Evolutionary conservation across 371 early-diverging fungal genomes (phyloP), one percentile per base, ranked within the genome.

Genomic region (Blakeslea trispora): DNA sequence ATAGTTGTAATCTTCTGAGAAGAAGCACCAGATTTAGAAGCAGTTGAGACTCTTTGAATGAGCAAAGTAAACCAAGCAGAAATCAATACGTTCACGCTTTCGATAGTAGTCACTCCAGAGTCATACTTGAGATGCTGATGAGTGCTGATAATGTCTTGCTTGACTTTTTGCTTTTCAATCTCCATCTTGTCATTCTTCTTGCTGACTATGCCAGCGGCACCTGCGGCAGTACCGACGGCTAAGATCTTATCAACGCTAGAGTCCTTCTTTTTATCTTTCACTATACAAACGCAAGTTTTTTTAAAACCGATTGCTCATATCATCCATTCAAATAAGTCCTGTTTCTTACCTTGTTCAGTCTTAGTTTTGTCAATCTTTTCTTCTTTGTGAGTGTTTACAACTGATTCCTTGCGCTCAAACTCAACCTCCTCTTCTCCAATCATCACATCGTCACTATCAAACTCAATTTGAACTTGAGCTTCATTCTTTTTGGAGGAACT

Each of bases 351-450:
- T 37, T 64, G 53, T 42, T 63, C 57, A 13, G 53, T 52, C 40
- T 50, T 49, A 17, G 23, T 55, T 17, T 54, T 41, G 18, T 43
- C 34, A 22, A 53, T 11, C 11, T 57, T 32, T 8, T 57, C 43
- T 24, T 56, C 47, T 15, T 56, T 40, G 32, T 43, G 23, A 19
- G 22, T n/a, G 22, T 21, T 23, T 3, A 40, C 18, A 24, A 46
- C 45, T 1, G 45, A 24, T 31, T 64, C 46, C 24, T 61, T 61
- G 14, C 56, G 41, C 15, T 55, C 59, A 55, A 52, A 54, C 0
- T 60, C 61, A n/a, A 65, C 13, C 45, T 66, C 39, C 55, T 75
- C 50, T 54, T 72, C 55, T 50, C 66, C 55, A 57, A 70, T 34
- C 42, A 75, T 53, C 59, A 67, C 35, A 55, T 52, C 44, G 56